Evolutionary conservation across 139 green algal genomes (phyloP).

Genomic region (Yamagishiella unicocca): DNA sequence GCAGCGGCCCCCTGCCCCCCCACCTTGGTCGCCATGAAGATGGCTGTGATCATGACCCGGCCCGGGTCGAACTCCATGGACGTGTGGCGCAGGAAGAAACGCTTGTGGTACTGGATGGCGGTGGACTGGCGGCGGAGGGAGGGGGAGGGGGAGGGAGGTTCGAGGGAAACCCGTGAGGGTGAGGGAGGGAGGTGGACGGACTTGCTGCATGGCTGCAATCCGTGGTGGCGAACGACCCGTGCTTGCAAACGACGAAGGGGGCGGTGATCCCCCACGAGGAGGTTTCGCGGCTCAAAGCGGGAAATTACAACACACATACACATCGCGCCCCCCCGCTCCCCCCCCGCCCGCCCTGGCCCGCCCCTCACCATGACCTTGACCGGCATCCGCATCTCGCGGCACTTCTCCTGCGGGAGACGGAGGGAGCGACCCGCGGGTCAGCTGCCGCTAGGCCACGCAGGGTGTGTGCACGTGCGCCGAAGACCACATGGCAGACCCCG

Average conservation of each 20-base stretch:
- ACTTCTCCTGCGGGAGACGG: constrained; percentile 39
- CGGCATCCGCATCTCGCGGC: constrained; percentile 65
- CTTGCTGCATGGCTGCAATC: too few relatives aligned
- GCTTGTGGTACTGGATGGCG: constrained; percentile 80
- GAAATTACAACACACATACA: background rate
- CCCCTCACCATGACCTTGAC: constrained; percentile 72
- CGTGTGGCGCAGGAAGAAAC: constrained; percentile 77
- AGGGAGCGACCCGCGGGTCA: too few relatives aligned
- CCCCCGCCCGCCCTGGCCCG: too few relatives aligned
- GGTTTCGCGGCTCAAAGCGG: too few relatives aligned
- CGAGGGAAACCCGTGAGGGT: background rate
- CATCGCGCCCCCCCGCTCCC: background rate
- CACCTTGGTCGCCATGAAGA: constrained; percentile 90
- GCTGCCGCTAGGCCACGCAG: too few relatives aligned
- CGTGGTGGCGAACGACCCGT: too few relatives aligned
- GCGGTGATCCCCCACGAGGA: too few relatives aligned
- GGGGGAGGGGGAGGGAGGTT: background rate
- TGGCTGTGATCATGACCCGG: constrained; percentile 79
- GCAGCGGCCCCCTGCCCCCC: background rate
- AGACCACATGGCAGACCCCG: too few relatives aligned
- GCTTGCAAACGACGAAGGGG: too few relatives aligned
- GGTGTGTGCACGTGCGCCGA: too few relatives aligned
- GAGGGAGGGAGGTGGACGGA: too few relatives aligned
- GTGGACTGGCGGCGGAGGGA: constrained; percentile 54
- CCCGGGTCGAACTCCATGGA: constrained; percentile 79